Conservation (phyloP, 2,329 filamentous ascomycete species). For the Penicillium sp. region DNA sequence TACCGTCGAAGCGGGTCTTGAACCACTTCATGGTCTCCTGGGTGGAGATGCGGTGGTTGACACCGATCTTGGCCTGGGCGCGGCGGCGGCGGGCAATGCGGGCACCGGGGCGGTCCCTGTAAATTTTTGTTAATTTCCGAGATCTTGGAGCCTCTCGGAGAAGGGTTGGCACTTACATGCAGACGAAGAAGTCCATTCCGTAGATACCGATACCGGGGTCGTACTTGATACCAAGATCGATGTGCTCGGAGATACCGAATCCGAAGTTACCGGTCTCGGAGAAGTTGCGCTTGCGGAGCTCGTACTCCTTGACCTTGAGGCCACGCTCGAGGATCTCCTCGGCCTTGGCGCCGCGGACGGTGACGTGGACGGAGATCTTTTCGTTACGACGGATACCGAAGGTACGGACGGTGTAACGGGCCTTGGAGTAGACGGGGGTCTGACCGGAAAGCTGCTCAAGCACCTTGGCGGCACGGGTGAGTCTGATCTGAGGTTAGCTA, state of each 20-base stretch:
- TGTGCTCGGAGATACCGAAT: constrained; percentile 99
- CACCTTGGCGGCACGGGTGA: constrained; percentile 99
- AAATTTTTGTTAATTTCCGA: constrained; percentile 9
- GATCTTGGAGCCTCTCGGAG: neutral
- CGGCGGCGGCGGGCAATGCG: constrained; percentile 95
- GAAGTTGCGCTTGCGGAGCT: constrained; percentile 99
- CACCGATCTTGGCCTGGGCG: constrained; percentile 81
- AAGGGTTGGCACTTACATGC: constrained; percentile 70
- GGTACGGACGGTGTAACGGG: constrained; percentile 99
- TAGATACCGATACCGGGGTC: constrained; percentile 98
- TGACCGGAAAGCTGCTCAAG: constrained; percentile 99
- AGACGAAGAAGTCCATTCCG: constrained; percentile 99
- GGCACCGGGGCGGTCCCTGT: constrained; percentile 91
- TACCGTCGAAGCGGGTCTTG: constrained; percentile 94
- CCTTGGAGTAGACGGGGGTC: constrained; percentile 99
- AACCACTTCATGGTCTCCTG: constrained; percentile 98
- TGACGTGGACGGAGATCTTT: constrained; percentile 99
- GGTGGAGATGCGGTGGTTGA: constrained; percentile 90
- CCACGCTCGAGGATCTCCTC: constrained; percentile 99
- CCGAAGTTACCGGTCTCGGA: constrained; percentile 99
- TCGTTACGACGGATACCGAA: constrained; percentile 99
- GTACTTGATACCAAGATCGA: constrained; percentile 99
- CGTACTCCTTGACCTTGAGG: constrained; percentile 99
- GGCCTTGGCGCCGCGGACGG: constrained; percentile 97
- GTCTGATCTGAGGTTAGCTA: constrained; percentile 51